Conservation (phyloP, 805 yeast genomes). For the Ogataea zsoltii region DNA sequence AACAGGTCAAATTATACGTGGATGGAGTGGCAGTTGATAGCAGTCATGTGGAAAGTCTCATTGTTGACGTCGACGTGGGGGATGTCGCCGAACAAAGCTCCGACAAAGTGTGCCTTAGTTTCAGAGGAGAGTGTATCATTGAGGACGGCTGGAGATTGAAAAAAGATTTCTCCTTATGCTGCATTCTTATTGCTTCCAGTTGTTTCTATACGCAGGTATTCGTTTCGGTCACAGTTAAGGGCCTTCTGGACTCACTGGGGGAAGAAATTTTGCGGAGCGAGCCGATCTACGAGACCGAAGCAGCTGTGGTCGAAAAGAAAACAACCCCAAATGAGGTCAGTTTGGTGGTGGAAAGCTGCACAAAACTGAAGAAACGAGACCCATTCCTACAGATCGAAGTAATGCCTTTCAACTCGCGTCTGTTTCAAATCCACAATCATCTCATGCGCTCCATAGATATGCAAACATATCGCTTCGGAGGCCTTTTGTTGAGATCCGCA, state of each 20-base stretch:
- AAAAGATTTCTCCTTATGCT: constrained; percentile 10
- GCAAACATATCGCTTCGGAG: constrained; percentile 16
- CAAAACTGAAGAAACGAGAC: constrained; percentile 7
- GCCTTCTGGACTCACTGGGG: constrained; percentile 13
- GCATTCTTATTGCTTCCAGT: constrained; percentile 12
- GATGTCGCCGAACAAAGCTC: constrained; percentile 1
- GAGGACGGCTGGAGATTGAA: constrained; percentile 14
- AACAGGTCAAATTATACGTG: constrained; percentile 5
- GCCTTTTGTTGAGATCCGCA: constrained; percentile 13
- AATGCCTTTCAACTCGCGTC: constrained; percentile 9
- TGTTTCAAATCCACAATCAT: constrained; percentile 13
- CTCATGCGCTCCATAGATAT: constrained; percentile 12
- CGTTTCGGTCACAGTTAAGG: constrained; percentile 15
- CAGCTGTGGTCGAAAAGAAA: constrained; percentile 6
- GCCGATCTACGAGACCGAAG: constrained; percentile 15
- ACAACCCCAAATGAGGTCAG: background rate
- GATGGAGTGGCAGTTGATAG: constrained; percentile 4
- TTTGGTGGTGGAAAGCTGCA: constrained; percentile 10
- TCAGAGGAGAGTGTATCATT: constrained; percentile 9
- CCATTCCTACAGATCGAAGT: constrained; percentile 4
- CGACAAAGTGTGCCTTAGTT: constrained; percentile 8
- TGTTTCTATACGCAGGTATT: constrained; percentile 11
- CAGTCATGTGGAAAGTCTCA: constrained; percentile 9
- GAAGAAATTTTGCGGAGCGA: constrained; percentile 10
- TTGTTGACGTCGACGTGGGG: constrained; percentile 8